These are phyloP conservation scores for Sporopachydermia cereana DNA, from an alignment of 1,139 yeast genomes.

Conservation along the genomic window DNA sequence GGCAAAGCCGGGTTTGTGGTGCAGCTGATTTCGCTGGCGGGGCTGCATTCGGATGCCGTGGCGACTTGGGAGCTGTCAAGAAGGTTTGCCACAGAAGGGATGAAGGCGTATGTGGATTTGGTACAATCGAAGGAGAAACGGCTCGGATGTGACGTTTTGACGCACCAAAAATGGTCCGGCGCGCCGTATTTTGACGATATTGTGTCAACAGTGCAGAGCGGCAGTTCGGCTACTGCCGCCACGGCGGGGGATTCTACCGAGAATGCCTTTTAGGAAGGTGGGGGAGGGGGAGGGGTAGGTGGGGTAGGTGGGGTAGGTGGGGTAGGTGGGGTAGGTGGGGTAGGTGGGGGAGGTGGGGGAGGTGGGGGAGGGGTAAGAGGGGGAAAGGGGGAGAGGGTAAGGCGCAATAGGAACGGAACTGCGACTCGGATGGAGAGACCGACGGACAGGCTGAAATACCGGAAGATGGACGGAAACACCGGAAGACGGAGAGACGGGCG, in stretches of 20 bases:
- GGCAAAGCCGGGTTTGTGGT: slow-evolving; percentile 41
- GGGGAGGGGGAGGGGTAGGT: too few relatives aligned
- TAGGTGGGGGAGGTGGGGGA: too few relatives aligned
- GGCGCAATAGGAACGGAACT: too few relatives aligned
- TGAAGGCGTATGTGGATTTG: slow-evolving; percentile 43
- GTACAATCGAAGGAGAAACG: slow-evolving; percentile 37
- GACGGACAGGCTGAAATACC: not conserved
- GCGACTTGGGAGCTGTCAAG: slow-evolving; percentile 38
- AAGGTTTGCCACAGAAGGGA: slow-evolving; percentile 37
- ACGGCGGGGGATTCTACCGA: slow-evolving; percentile 40
- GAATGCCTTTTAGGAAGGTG: slow-evolving; percentile 18
- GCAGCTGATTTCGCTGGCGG: slow-evolving; percentile 44
- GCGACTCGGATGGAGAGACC: too few relatives aligned
- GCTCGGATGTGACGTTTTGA: slow-evolving; percentile 37
- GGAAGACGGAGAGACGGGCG: not conserved
- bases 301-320: too few relatives aligned
- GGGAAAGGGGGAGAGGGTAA: too few relatives aligned
- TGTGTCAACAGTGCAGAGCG: slow-evolving; percentile 31
- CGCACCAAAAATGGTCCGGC: slow-evolving; percentile 53
- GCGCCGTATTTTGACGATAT: slow-evolving; percentile 40
- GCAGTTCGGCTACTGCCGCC: slow-evolving; percentile 33
- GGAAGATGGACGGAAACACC: not conserved
- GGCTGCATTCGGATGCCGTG: slow-evolving; percentile 39
- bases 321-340: too few relatives aligned
- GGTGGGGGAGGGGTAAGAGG: too few relatives aligned